A percentile compares a stretch with the other conserved stretches of the same genome.
phyloP scores from a whole-genome alignment of 345 rosid genomes.

The Conringia planisiliqua region DNA sequence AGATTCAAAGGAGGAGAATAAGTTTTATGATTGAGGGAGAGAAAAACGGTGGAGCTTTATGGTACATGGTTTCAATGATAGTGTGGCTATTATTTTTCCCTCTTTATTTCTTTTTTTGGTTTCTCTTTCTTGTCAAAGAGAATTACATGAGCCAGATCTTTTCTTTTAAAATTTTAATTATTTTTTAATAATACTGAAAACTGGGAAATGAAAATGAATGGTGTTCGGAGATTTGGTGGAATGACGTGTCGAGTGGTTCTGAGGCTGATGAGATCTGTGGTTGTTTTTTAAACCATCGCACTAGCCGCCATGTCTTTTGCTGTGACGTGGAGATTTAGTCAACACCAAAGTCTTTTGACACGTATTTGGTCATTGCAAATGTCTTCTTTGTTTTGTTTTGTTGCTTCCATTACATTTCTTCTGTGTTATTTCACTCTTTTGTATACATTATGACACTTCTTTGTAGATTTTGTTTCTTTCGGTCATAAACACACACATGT shows the following conservation, averaged over 20 bases:
- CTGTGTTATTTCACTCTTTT: not conserved
- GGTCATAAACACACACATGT: not conserved
- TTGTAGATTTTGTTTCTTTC: not conserved
- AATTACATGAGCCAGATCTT: not conserved
- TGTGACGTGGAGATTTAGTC: conserved; percentile 34
- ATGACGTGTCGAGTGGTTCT: conserved; percentile 18
- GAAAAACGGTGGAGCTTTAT: conserved; percentile 15
- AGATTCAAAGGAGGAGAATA: not conserved
- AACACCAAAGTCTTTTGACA: conserved; percentile 15
- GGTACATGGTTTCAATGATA: conserved; percentile 17
- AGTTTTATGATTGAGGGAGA: not conserved
- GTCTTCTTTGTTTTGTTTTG: not conserved
- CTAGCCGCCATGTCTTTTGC: not conserved
- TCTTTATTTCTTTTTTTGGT: not conserved
- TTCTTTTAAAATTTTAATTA: not conserved
- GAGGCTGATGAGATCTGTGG: conserved; percentile 22
- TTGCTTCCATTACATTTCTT: conserved; percentile 11
- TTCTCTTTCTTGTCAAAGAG: not conserved
- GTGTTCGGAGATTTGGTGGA: not conserved
- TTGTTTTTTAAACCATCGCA: not conserved
- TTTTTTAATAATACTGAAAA: not conserved
- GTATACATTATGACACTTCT: not conserved
- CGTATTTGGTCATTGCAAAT: not conserved
- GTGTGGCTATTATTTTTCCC: conserved; percentile 14
- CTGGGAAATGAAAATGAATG: conserved; percentile 20